Conservation (phyloP, 1,139 yeast genomes). For the Magnusiomyces ingens region DNA sequence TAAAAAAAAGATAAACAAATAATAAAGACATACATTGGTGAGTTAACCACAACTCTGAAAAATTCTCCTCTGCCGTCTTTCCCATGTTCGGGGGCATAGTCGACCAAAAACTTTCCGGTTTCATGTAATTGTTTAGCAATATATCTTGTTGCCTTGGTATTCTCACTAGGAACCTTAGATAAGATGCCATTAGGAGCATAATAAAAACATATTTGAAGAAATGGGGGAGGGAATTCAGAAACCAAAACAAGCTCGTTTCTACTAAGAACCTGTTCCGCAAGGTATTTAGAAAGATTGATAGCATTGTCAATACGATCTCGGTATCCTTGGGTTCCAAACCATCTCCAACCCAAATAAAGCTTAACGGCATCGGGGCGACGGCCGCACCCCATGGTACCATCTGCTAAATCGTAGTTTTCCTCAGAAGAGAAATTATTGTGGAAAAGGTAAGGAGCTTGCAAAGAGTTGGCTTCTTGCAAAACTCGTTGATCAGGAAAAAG, state of each 20-base stretch:
- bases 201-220: constrained; percentile 80
- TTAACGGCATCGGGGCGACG: constrained; percentile 78
- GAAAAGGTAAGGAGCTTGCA: constrained; percentile 75
- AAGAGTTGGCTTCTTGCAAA: constrained; percentile 67
- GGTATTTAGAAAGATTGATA: constrained; percentile 53
- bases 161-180: constrained; percentile 31
- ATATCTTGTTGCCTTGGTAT: constrained; percentile 54
- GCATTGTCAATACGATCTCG: constrained; percentile 65
- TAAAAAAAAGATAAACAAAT: constrained; percentile 17
- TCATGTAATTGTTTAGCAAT: constrained; percentile 59
- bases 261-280: constrained; percentile 36
- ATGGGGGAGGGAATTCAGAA: constrained; percentile 56
- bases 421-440: constrained; percentile 46
- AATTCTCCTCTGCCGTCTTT: constrained; percentile 60
- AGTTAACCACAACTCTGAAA: constrained; percentile 77
- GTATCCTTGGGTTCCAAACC: constrained; percentile 57
- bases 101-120: constrained; percentile 62
- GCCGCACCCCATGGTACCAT: constrained; percentile 92
- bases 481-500: constrained; percentile 59
- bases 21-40: constrained; percentile 45
- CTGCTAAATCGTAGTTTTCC: constrained; percentile 73
- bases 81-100: constrained; percentile 62
- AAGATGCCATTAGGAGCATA: constrained; percentile 43
- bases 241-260: constrained; percentile 45
- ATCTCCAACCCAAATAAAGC: constrained; percentile 73